These are phyloP conservation scores for Pestalotiopsis fici DNA, from an alignment of 2,329 filamentous ascomycete genomes.

Conservation along the genomic window DNA sequence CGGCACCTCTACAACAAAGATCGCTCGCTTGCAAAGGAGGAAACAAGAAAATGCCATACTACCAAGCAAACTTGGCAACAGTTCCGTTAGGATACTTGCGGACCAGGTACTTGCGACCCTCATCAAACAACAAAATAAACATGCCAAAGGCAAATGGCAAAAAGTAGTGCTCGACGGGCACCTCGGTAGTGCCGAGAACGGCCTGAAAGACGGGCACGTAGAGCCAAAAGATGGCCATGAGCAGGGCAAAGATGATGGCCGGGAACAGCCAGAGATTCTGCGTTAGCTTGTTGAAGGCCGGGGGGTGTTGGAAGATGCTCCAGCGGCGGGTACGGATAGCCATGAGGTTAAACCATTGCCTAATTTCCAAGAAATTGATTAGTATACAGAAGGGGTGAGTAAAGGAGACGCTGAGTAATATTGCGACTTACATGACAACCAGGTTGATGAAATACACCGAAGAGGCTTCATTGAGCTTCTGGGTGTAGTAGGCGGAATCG, in stretches of 20 bases:
- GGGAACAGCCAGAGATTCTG: slow-evolving; percentile 71
- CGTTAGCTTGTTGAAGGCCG: slow-evolving; percentile 63
- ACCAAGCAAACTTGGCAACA: slow-evolving; percentile 67
- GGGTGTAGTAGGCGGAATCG: slow-evolving; percentile 53
- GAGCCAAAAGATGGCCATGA: slow-evolving; percentile 69
- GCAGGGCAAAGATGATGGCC: slow-evolving; percentile 68
- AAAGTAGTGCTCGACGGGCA: slow-evolving; percentile 77
- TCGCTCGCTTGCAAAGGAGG: not conserved
- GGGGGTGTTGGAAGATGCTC: slow-evolving; percentile 72
- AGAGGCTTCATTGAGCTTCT: slow-evolving; percentile 63
- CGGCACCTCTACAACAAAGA: not conserved
- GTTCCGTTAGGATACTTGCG: slow-evolving; percentile 59
- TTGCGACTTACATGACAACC: slow-evolving; percentile 66
- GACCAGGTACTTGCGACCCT: slow-evolving; percentile 64
- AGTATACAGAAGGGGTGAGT: not conserved
- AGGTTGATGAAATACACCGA: slow-evolving; percentile 81
- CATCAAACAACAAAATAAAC: slow-evolving; percentile 63
- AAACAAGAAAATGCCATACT: slow-evolving; percentile 14
- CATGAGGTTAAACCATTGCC: slow-evolving; percentile 76
- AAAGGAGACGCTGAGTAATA: not conserved
- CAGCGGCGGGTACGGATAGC: slow-evolving; percentile 66
- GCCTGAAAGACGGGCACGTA: slow-evolving; percentile 68
- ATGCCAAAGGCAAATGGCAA: slow-evolving; percentile 73
- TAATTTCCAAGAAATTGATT: slow-evolving; percentile 12
- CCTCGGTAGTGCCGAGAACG: slow-evolving; percentile 59